Evolutionary conservation across 2,329 filamentous ascomycete species (phyloP).

Genomic region (Chrysoporthe puriensis): DNA sequence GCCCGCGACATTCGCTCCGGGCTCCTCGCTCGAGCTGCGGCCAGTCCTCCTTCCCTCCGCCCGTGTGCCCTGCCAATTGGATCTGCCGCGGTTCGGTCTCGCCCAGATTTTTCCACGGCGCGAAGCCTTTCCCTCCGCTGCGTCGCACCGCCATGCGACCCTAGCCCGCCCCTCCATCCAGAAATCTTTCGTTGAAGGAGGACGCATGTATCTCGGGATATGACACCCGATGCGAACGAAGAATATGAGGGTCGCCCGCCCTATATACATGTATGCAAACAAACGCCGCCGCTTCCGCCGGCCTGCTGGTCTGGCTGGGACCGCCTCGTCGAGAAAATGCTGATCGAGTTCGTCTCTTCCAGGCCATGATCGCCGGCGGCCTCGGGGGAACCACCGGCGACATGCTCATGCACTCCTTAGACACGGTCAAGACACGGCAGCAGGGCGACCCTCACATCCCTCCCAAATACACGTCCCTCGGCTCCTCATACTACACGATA

Average conservation of each 20-base stretch:
- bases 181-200: slow-evolving; percentile 13
- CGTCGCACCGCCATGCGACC: slow-evolving; percentile 22
- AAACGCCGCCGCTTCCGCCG: slow-evolving; percentile 18
- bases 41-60: slow-evolving; percentile 5
- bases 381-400: slow-evolving; percentile 92
- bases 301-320: slow-evolving; percentile 7
- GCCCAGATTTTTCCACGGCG: slow-evolving; percentile 17
- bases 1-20: slow-evolving; percentile 22
- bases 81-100: background rate
- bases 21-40: slow-evolving; percentile 21
- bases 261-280: slow-evolving; percentile 62
- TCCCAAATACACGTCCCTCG: slow-evolving; percentile 88
- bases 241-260: slow-evolving; percentile 63
- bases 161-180: slow-evolving; percentile 13
- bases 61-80: slow-evolving; percentile 5
- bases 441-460: slow-evolving; percentile 94
- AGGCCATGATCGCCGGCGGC: slow-evolving; percentile 96
- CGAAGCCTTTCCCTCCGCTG: slow-evolving; percentile 20
- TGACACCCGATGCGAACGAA: slow-evolving; percentile 43
- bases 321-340: slow-evolving; percentile 22
- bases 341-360: slow-evolving; percentile 28
- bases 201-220: slow-evolving; percentile 31
- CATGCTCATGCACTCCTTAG: slow-evolving; percentile 97
- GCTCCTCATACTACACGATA: slow-evolving; percentile 90
- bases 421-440: slow-evolving; percentile 97